These are phyloP conservation scores for Endocarpon pusillum DNA, from an alignment of 495 filamentous ascomycete species.

Conservation along the genomic window DNA sequence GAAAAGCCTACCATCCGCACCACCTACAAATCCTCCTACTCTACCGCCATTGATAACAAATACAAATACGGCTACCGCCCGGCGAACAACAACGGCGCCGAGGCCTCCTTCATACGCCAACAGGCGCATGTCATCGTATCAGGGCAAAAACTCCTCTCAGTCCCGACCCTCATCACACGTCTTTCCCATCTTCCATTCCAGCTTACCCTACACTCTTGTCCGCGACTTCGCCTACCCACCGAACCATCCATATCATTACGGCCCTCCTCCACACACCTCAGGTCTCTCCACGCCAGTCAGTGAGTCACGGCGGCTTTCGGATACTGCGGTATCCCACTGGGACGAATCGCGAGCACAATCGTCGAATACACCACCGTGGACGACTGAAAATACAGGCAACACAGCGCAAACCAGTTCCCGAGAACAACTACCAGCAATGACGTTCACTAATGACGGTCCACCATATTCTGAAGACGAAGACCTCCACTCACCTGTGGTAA, in stretches of 20 bases:
- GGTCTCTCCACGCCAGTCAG: slow-evolving; percentile 72
- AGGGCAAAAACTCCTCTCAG: slow-evolving; percentile 39
- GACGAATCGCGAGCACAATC: slow-evolving; percentile 32
- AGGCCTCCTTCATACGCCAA: slow-evolving; percentile 56
- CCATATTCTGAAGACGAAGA: slow-evolving; percentile 98
- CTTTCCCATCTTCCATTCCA: slow-evolving; percentile 73
- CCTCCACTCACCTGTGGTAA: slow-evolving; percentile 74
- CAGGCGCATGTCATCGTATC: slow-evolving; percentile 57
- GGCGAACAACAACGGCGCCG: slow-evolving; percentile 38
- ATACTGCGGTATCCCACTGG: slow-evolving; percentile 49
- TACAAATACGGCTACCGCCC: slow-evolving; percentile 28
- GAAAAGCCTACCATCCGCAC: too few species aligned
- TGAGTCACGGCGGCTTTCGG: slow-evolving; percentile 63
- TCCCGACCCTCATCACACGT: slow-evolving; percentile 64
- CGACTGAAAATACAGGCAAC: slow-evolving; percentile 16
- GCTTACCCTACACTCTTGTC: slow-evolving; percentile 73
- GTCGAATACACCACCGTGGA: slow-evolving; percentile 30
- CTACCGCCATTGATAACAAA: slow-evolving; percentile 49
- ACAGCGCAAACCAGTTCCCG: slow-evolving; percentile 20
- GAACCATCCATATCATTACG: slow-evolving; percentile 80
- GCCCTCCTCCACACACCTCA: slow-evolving; percentile 68
- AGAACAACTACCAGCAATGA: slow-evolving; percentile 63
- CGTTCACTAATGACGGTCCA: slow-evolving; percentile 68
- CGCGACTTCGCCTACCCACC: slow-evolving; percentile 89
- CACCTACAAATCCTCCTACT: slow-evolving; percentile 31